Conservation (phyloP, 163 green algal species). For the Scenedesmus sp. region DNA sequence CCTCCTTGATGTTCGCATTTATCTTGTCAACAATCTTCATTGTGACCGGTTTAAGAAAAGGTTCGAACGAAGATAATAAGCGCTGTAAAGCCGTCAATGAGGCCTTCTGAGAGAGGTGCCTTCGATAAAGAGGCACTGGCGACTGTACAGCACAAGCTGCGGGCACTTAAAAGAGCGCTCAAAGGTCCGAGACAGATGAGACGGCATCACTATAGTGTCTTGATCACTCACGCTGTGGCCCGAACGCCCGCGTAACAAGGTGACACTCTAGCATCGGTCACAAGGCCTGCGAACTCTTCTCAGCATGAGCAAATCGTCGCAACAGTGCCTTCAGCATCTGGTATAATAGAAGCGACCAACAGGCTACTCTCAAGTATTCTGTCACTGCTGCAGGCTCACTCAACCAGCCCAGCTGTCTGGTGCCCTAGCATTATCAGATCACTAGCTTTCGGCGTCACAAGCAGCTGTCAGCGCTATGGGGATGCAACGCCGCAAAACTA, state of each 20-base stretch:
- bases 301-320: neutral
- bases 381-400: neutral
- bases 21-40: slow-evolving; percentile 76
- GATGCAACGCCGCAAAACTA: slow-evolving; percentile 11
- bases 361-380: neutral
- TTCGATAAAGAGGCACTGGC: neutral
- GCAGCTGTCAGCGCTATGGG: slow-evolving; percentile 10
- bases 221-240: neutral
- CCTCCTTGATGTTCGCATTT: slow-evolving; percentile 88
- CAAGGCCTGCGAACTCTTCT: neutral
- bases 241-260: neutral
- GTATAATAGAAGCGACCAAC: neutral
- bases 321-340: neutral
- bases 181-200: too few relatives aligned
- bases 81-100: neutral
- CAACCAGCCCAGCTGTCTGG: neutral
- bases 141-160: neutral
- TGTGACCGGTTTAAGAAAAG: neutral
- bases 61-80: neutral
- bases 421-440: neutral
- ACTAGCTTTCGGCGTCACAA: neutral
- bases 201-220: neutral
- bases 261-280: neutral
- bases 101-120: neutral
- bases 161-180: neutral